Percentiles rank a stretch among this genome's conserved stretches.
Evolutionary conservation across 2,329 filamentous ascomycete species (phyloP).

Genomic region (Aspergillus proliferans): DNA sequence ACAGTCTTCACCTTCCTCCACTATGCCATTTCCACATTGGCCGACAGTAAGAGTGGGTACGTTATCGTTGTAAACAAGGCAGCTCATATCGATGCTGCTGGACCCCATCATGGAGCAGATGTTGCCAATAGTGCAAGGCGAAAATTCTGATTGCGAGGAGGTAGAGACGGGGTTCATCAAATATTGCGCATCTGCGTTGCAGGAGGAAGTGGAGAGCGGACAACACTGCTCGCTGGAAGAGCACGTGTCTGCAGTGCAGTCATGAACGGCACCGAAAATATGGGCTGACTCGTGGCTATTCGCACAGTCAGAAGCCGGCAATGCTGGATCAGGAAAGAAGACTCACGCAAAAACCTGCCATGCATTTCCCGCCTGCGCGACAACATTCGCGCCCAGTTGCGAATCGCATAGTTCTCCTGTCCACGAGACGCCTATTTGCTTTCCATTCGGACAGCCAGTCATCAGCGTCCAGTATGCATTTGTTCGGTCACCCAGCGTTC

Average conservation of each 20-base stretch:
- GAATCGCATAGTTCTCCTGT: constrained; percentile 74
- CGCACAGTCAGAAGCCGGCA: constrained; percentile 59
- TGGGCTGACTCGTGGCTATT: constrained; percentile 73
- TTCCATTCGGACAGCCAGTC: constrained; percentile 71
- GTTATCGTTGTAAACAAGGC: constrained; percentile 79
- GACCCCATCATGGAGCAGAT: constrained; percentile 75
- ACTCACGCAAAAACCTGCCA: not conserved
- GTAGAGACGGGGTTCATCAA: constrained; percentile 93
- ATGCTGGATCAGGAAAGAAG: no score
- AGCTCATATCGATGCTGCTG: constrained; percentile 66
- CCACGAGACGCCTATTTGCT: constrained; percentile 89
- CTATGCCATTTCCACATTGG: constrained; percentile 94
- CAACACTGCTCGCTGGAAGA: constrained; percentile 65
- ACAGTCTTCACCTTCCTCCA: constrained; percentile 89
- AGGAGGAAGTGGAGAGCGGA: constrained; percentile 61
- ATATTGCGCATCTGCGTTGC: constrained; percentile 70
- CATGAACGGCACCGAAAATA: constrained; percentile 92
- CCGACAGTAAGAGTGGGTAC: constrained; percentile 74
- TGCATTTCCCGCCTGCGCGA: constrained; percentile 40
- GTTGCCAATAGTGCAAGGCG: constrained; percentile 83
- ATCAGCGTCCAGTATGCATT: constrained; percentile 94
- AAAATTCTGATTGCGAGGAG: constrained; percentile 69
- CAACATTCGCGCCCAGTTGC: constrained; percentile 45
- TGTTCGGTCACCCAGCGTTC: constrained; percentile 59
- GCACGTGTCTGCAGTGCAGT: constrained; percentile 69